Base-by-base conservation (phyloP, 106 monocot species). In the Acanthochlamys bracteata region DNA sequence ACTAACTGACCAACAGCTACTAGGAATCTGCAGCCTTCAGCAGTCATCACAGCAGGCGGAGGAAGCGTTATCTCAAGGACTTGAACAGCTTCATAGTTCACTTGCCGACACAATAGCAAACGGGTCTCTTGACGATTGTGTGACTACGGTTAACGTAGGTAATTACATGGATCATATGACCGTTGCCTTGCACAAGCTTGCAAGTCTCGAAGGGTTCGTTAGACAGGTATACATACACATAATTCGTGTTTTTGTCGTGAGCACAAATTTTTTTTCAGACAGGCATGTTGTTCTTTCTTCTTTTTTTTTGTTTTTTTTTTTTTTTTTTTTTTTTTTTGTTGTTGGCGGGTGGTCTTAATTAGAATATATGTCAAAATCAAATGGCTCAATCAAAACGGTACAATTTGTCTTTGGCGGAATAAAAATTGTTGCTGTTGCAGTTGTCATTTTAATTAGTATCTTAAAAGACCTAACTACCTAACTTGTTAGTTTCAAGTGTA, bases 81-180 rank as follows among this genome's bases (percentile, higher is more conserved):
- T 88, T 12, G 91, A 91, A 66, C 87, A 90, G 74, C 85, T 96
- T 47, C 88, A 88, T 24, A 90, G 85, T 19, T 88, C 91, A 11
- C 65, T 96, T 4, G 82, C 91, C 0, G 76, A 84, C 52, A 85
- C 84, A 9, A 61, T 96, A 33, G 73, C 91, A 2, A 70, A 72
- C 11, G 86, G 79, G 11, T 71, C 78, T 20, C 69, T 85, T n/a
- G 67, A 56, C 24, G 95, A 80, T 10, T 73, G 63, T 24, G 25
- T 51, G 1, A 33, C 33, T 49, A 12, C 49, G 1, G 49, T 49
- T 55, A 67, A 83, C 33, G 72, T 83, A 0, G 86, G 77, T 33
- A 88, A 64, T 57, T 88, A 81, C 75, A 92, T 98, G 96, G 85
- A 76, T 10, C 78, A 92, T n/a, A 92, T 98, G 91, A 80, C 87